Evolutionary conservation across 2,329 filamentous ascomycete genomes (phyloP).

Genomic region (Xylaria multiplex): DNA sequence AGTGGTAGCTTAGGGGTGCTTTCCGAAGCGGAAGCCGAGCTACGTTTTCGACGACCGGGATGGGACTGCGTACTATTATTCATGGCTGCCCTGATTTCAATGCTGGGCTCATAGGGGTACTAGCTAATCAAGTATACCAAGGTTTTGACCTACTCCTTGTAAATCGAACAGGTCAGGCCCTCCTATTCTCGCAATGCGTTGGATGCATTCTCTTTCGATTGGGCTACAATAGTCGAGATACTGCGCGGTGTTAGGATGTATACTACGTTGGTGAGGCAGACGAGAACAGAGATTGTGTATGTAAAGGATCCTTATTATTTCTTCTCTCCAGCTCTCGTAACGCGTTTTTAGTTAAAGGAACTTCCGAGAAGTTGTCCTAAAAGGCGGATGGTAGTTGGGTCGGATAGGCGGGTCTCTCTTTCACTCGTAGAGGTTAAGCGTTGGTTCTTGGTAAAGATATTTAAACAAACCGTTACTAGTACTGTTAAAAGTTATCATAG

Average conservation of each 20-base stretch:
- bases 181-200: slow-evolving; percentile 47
- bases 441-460: slow-evolving; percentile 4
- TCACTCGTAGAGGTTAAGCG: slow-evolving; percentile 16
- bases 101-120: slow-evolving; percentile 30
- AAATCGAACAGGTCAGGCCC: slow-evolving; percentile 51
- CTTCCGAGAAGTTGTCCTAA: slow-evolving; percentile 45
- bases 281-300: no score
- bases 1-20: slow-evolving; percentile 38
- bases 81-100: neutral
- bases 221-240: slow-evolving; percentile 13
- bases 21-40: slow-evolving; percentile 23
- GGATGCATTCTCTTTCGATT: slow-evolving; percentile 25
- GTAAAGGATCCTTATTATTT: neutral
- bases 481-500: neutral
- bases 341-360: slow-evolving; percentile 43
- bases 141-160: slow-evolving; percentile 45
- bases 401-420: neutral
- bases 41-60: slow-evolving; percentile 19
- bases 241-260: slow-evolving; percentile 27
- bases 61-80: neutral
- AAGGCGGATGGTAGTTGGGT: slow-evolving; percentile 42
- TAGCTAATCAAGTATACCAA: slow-evolving; percentile 42
- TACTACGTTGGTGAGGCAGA: slow-evolving; percentile 35
- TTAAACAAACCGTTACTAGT: neutral
- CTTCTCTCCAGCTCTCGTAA: slow-evolving; percentile 41